Evolutionary conservation across 2,329 filamentous ascomycete species (phyloP).

Genomic region (Aspergillus calidoustus): DNA sequence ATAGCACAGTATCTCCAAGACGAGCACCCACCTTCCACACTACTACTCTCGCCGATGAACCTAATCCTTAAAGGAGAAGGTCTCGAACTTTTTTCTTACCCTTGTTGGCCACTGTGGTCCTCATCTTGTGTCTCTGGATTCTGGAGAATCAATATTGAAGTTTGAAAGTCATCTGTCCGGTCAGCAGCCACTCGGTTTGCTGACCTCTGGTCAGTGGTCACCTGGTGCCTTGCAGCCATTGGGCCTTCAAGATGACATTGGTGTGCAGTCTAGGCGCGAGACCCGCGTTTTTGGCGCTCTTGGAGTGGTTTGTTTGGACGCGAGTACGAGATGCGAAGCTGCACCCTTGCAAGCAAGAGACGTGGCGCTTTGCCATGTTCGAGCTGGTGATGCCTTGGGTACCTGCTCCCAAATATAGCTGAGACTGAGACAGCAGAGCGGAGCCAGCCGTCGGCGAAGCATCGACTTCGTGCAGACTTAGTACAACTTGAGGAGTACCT

Average conservation of each 20-base stretch:
- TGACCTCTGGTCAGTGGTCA: neutral
- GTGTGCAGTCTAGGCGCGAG: neutral
- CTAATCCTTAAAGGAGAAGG: neutral
- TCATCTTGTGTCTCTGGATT: neutral
- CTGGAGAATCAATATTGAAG: too few species aligned
- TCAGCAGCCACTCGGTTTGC: neutral
- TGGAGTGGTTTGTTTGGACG: neutral
- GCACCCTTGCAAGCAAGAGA: neutral
- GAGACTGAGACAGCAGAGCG: neutral
- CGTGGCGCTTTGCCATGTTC: neutral
- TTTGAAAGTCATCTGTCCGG: neutral
- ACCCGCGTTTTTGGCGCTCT: neutral
- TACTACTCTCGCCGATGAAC: neutral
- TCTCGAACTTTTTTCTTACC: neutral
- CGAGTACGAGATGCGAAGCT: neutral
- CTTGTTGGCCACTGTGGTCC: neutral
- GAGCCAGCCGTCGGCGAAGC: neutral
- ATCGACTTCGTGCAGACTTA: neutral
- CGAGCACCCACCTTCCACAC: neutral
- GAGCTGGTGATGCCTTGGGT: neutral
- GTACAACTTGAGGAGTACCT: too few species aligned
- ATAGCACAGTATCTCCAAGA: neutral
- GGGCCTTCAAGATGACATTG: neutral
- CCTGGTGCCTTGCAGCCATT: neutral
- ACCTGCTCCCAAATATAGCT: neutral